phyloP scores from a whole-genome alignment of 257 asterid genomes.

The Scutellaria barbata region DNA sequence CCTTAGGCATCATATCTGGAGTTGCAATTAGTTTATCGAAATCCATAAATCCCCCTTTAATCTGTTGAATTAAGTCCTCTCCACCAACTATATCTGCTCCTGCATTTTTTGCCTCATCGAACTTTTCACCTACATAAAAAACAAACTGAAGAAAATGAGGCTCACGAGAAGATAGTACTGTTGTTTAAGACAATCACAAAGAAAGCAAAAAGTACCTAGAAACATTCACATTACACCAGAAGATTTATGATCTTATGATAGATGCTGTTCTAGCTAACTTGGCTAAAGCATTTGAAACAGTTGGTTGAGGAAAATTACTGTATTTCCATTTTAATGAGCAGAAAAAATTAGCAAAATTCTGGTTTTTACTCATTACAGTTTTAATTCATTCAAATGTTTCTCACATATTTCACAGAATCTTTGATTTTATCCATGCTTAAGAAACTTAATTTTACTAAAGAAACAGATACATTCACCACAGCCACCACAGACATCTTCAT shows the following conservation, averaged over 20 bases:
- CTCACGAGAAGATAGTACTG: constrained; percentile 15
- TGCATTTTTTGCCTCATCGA: constrained; percentile 96
- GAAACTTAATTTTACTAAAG: constrained; percentile 10
- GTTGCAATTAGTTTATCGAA: constrained; percentile 96
- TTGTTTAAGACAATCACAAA: constrained; percentile 2
- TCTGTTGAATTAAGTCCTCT: constrained; percentile 88
- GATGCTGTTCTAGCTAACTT: neutral
- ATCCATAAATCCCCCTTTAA: constrained; percentile 93
- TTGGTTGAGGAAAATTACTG: neutral
- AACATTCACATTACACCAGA: neutral
- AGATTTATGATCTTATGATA: constrained; percentile 4
- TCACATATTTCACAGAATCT: neutral
- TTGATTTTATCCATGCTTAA: neutral
- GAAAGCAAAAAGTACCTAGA: neutral
- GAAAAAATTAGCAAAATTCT: neutral
- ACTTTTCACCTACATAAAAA: constrained; percentile 78
- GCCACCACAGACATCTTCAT: neutral
- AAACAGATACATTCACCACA: neutral
- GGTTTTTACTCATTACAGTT: neutral
- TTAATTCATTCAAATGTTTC: neutral
- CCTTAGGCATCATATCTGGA: constrained; percentile 99
- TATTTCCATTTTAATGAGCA: constrained; percentile 1
- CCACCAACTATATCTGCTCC: constrained; percentile 99
- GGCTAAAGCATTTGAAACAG: neutral
- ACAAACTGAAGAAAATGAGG: constrained; percentile 41